Evolutionary conservation across 768 basidiomycete species (phyloP).

Genomic region (Lentinula edodes): DNA sequence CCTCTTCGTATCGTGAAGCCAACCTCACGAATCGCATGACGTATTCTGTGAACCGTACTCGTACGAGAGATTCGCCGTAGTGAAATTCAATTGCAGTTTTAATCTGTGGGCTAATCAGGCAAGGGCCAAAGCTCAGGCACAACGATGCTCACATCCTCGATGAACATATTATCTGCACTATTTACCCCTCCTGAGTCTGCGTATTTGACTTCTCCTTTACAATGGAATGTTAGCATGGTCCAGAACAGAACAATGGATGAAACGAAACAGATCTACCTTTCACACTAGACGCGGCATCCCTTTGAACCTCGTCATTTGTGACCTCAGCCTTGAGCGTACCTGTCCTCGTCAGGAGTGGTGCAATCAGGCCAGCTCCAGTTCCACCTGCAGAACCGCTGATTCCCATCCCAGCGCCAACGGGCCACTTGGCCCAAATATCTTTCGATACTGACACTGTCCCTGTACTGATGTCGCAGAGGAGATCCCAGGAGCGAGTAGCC

Average conservation of each 20-base stretch:
- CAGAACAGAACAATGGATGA: slow-evolving; percentile 14
- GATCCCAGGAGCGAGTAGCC: slow-evolving; percentile 81
- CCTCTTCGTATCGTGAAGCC: slow-evolving; percentile 86
- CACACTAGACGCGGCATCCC: slow-evolving; percentile 42
- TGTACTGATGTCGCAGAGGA: slow-evolving; percentile 86
- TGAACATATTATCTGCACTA: slow-evolving; percentile 76
- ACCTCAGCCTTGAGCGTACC: slow-evolving; percentile 63
- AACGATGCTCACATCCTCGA: slow-evolving; percentile 76
- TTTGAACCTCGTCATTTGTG: slow-evolving; percentile 61
- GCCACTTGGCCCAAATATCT: slow-evolving; percentile 64
- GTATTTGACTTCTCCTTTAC: not conserved
- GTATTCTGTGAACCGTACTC: slow-evolving; percentile 88
- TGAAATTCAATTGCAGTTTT: slow-evolving; percentile 84
- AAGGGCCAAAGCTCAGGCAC: not conserved
- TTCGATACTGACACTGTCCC: slow-evolving; percentile 85
- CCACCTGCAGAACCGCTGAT: slow-evolving; percentile 19
- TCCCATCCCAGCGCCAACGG: slow-evolving; percentile 34
- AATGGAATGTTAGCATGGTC: not conserved
- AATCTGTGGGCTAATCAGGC: slow-evolving; percentile 45
- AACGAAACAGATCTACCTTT: slow-evolving; percentile 41
- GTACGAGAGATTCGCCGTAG: slow-evolving; percentile 85
- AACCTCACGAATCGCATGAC: slow-evolving; percentile 81
- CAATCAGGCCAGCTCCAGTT: slow-evolving; percentile 1
- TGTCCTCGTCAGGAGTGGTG: slow-evolving; percentile 46
- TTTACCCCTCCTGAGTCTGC: slow-evolving; percentile 25